These are phyloP conservation scores for Macrophomina phaseolina DNA, from an alignment of 2,329 filamentous ascomycete species.

Conservation along the genomic window DNA sequence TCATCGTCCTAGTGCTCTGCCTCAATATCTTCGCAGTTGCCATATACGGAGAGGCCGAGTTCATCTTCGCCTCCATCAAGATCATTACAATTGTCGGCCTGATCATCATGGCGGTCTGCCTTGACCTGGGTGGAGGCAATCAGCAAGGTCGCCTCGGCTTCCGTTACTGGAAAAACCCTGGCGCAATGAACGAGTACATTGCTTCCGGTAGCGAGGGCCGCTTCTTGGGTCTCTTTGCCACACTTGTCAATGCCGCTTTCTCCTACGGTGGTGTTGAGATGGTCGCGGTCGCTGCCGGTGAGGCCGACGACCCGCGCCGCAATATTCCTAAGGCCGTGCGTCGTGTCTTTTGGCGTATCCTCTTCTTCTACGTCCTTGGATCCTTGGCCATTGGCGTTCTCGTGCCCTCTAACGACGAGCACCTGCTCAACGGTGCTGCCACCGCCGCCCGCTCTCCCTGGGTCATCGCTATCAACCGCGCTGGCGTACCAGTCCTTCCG, in stretches of 20 bases:
- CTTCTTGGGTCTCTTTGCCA: conserved; percentile 46
- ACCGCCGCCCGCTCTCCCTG: conserved; percentile 45
- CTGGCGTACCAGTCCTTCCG: conserved; percentile 70
- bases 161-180: conserved; percentile 64
- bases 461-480: conserved; percentile 71
- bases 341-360: conserved; percentile 61
- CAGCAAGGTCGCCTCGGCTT: conserved; percentile 67
- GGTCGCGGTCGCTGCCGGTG: conserved; percentile 44
- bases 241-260: conserved; percentile 47
- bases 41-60: conserved; percentile 51
- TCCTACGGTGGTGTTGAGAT: conserved; percentile 48
- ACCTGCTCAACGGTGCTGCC: conserved; percentile 53
- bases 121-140: conserved; percentile 52
- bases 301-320: conserved; percentile 48
- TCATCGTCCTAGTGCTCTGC: conserved; percentile 32
- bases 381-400: conserved; percentile 65
- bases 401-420: conserved; percentile 60
- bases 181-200: conserved; percentile 66
- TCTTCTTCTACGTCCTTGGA: conserved; percentile 60
- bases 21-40: conserved; percentile 28
- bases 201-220: conserved; percentile 58
- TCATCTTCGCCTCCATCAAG: conserved; percentile 51
- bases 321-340: conserved; percentile 61
- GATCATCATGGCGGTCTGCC: conserved; percentile 40
- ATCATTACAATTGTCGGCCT: conserved; percentile 55